Evolutionary conservation across 257 asterid species (phyloP), one percentile per base, ranked within the genome.

Genomic region (Nicotiana tomentosiformis): DNA sequence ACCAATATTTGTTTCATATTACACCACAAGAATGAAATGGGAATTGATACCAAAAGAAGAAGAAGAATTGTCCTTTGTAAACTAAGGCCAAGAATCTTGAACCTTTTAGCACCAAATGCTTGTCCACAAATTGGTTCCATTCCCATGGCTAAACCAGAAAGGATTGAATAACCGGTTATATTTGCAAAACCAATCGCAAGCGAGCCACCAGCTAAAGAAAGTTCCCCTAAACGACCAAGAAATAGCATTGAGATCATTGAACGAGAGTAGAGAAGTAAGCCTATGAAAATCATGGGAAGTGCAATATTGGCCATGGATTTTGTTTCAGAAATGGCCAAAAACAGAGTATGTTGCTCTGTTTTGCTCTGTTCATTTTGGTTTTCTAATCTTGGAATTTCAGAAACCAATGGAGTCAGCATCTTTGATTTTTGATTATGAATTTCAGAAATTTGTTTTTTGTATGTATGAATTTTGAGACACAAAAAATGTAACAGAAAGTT

Each of bases 61-160:
- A 91, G 66, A 58, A 91, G 86, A 30, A 85, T 69, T 15, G 93
- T 86, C 65, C 89, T 82, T 37, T 90, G 94, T 0, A 91, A 55
- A 23, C 90, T 82, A 30, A 89, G 86, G 67, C 93, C 91, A 4
- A 91, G 83, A 65, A 90, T 81, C n/a, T 88, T 87, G 84, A 68
- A 91, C 10, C 86, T 81, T 14, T 89, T 82, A 18, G 93, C 95
- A 4, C 95, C 95, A 55, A 81, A 91, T 23, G 95, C 92, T 43
- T 91, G 95, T 37, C 90, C 93, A 84, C 95, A 91, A 1, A 91
- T 90, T 23, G 93, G 92, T 81, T 91, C 95, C 93, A 91, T 91
- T 2, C 95, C 95, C 83, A 84, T 88, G 60, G 92, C 85, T 4
- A 91, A 90, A 16, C 95, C 95, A 46, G 93, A 91, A 76, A 91